Evolutionary conservation across 78 protist species (phyloP).

Genomic region (Chrysochromulina tobinii): DNA sequence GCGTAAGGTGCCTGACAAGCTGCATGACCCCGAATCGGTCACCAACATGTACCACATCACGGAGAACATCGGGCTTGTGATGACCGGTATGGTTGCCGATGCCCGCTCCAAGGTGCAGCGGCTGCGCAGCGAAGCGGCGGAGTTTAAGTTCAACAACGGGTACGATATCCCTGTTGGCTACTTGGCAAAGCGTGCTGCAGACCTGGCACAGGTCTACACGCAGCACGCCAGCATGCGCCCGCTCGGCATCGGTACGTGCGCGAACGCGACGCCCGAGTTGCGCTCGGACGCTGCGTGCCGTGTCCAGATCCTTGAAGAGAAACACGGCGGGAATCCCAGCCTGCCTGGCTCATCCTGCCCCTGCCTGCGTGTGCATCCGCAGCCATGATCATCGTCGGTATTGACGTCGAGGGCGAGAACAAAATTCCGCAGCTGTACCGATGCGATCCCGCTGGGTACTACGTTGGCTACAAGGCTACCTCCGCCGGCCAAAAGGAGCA

Average conservation of each 20-base stretch:
- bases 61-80: constrained; percentile 82
- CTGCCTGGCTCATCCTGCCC: too few species aligned
- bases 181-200: constrained; percentile 92
- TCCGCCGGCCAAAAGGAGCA: constrained; percentile 88
- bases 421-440: constrained; percentile 83
- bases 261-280: too few species aligned
- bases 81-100: constrained; percentile 85
- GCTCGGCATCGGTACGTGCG: constrained; percentile 27
- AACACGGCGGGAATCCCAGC: too few species aligned
- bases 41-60: constrained; percentile 85
- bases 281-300: too few species aligned
- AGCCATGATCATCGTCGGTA: constrained; percentile 30
- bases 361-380: background rate
- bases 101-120: background rate
- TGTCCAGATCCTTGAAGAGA: too few species aligned
- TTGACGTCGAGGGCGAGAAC: constrained; percentile 38
- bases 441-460: constrained; percentile 94
- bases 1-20: constrained; percentile 89
- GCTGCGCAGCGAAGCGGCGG: constrained; percentile 78
- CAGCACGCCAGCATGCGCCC: constrained; percentile 59
- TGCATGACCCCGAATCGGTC: constrained; percentile 82
- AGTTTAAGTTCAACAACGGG: constrained; percentile 77
- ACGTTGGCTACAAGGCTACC: constrained; percentile 77
- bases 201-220: constrained; percentile 90
- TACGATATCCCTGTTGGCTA: constrained; percentile 78